A percentile compares a stretch with the other conserved stretches of the same genome.
These are phyloP conservation scores for Logfia minima DNA, from an alignment of 129 eudicot species.

Conservation along the genomic window DNA sequence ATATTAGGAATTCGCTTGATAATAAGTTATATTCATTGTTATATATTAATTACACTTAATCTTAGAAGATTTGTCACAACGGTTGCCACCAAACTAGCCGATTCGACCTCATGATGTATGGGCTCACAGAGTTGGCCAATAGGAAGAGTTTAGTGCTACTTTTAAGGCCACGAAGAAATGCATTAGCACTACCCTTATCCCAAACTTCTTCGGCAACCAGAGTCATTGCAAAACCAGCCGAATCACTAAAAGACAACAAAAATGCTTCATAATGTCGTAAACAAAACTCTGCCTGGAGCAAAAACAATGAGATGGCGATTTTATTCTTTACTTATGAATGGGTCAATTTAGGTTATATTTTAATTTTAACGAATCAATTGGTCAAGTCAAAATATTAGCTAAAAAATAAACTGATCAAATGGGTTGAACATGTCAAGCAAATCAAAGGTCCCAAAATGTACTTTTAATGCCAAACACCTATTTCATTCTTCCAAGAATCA, in stretches of 20 bases:
- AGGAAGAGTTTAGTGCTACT: slow-evolving; percentile 48
- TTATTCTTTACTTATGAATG: not conserved
- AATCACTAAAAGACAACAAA: slow-evolving; percentile 37
- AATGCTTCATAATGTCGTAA: slow-evolving; percentile 14
- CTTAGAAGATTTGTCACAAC: slow-evolving; percentile 64
- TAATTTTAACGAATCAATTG: not conserved
- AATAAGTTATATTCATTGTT: no score
- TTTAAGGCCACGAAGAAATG: slow-evolving; percentile 36
- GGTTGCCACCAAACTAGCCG: slow-evolving; percentile 48
- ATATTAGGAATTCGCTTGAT: no score
- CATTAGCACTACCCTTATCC: slow-evolving; percentile 43
- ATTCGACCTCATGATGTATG: slow-evolving; percentile 41
- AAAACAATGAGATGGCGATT: not conserved
- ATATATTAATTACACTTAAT: slow-evolving; percentile 28
- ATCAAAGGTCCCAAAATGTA: slow-evolving; percentile 11
- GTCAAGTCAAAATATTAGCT: not conserved
- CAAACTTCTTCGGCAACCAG: slow-evolving; percentile 67
- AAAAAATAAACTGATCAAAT: not conserved
- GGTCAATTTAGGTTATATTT: not conserved
- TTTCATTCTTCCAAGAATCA: not conserved
- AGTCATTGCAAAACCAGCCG: slow-evolving; percentile 50
- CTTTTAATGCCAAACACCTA: not conserved
- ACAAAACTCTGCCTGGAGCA: not conserved
- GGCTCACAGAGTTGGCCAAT: slow-evolving; percentile 40
- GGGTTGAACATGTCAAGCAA: not conserved